phyloP scores from a whole-genome alignment of 176 grass and related monocot genomes.

The Aegilops longissima region DNA sequence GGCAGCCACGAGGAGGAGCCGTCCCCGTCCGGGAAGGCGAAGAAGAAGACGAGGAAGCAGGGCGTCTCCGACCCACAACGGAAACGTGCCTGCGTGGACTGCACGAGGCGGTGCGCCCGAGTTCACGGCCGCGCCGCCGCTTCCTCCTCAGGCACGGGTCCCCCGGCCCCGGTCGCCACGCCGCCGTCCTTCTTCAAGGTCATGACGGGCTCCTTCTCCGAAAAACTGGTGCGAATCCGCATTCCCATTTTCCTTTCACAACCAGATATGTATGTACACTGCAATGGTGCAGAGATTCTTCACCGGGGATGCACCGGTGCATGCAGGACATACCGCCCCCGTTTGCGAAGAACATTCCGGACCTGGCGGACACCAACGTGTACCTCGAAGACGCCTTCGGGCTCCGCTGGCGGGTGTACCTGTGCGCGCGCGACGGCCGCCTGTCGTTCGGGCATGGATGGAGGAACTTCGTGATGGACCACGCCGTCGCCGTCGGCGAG shows the following conservation, averaged over 20 bases:
- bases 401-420: constrained; percentile 40
- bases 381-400: constrained; percentile 56
- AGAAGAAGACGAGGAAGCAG: constrained; percentile 25
- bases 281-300: not conserved
- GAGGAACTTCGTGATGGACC: constrained; percentile 61
- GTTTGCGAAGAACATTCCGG: constrained; percentile 42
- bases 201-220: constrained; percentile 68
- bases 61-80: not conserved
- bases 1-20: not conserved
- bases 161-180: not conserved
- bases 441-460: constrained; percentile 60
- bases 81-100: constrained; percentile 48
- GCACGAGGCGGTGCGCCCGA: constrained; percentile 35
- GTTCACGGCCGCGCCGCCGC: constrained; percentile 17
- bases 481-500: constrained; percentile 52
- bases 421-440: constrained; percentile 17
- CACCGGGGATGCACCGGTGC: not conserved
- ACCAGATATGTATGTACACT: not conserved
- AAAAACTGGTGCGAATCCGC: constrained; percentile 40
- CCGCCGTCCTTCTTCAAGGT: constrained; percentile 71
- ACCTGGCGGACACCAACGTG: constrained; percentile 36
- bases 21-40: constrained; percentile 1
- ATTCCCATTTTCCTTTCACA: not conserved
- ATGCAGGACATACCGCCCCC: constrained; percentile 58
- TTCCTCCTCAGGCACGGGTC: constrained; percentile 8